phyloP scores from a whole-genome alignment of 371 early-diverging fungal genomes.

The Lichtheimia hyalospora region DNA sequence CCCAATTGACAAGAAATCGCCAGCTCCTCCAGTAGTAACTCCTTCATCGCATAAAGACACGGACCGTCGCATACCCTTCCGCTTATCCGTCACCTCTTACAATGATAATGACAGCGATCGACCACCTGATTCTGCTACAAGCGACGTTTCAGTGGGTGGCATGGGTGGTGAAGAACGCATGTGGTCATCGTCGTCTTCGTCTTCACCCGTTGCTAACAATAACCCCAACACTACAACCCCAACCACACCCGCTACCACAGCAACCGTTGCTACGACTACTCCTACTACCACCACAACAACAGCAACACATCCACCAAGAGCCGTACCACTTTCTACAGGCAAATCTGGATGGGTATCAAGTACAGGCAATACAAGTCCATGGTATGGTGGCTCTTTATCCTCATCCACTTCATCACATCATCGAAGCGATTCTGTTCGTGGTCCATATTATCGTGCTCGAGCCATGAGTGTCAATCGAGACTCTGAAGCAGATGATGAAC shows the following conservation, averaged over 20 bases:
- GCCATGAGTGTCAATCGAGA: constrained; percentile 48
- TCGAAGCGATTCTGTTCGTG: constrained; percentile 43
- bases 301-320: constrained; percentile 4
- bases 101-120: background rate
- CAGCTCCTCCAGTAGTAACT: constrained; percentile 7
- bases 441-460: constrained; percentile 52
- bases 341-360: constrained; percentile 49
- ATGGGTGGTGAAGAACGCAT: too few relatives aligned
- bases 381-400: constrained; percentile 35
- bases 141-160: background rate
- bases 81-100: constrained; percentile 5
- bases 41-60: constrained; percentile 7
- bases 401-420: constrained; percentile 42
- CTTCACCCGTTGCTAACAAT: background rate
- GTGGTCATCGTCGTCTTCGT: too few relatives aligned
- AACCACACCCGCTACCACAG: background rate
- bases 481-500: constrained; percentile 35
- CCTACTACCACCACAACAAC: background rate
- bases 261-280: constrained; percentile 1
- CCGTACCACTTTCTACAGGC: constrained; percentile 31
- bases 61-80: constrained; percentile 4
- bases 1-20: constrained; percentile 2
- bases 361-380: constrained; percentile 45
- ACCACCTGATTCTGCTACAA: constrained; percentile 1
- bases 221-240: background rate